Base-by-base conservation (phyloP, 805 yeast species). In the Kodamaea hsintzibuensis region DNA sequence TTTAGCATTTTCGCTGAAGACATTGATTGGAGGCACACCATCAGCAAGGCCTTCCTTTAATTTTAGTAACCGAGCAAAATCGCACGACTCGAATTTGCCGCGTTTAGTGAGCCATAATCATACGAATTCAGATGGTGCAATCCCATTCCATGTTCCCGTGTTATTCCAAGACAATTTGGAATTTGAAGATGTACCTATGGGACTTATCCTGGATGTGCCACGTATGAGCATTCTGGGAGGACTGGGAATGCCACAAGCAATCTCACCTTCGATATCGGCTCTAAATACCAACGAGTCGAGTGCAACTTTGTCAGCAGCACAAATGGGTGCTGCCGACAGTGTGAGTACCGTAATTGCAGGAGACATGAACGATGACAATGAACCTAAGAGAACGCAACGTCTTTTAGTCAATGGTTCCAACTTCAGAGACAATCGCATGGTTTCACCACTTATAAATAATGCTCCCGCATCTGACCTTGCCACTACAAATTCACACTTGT, bases 21-120 rank as follows among this genome's bases (percentile, higher is more conserved):
- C 75, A 7, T 43, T 35, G 44, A 25, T 30, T 2, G 33, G 49
- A 9, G 50, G 35, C 3, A 67, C 69, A 0, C 73, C 72, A 1
- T 55, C 56, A 1, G 55, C 69, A 6, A 61, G 73, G 25, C 79
- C 80, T 17, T 67, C 72, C 54, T 59, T 75, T 12, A 55, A 67
- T 3, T 56, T 72, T 45, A 61, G 62, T 47, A 66, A 69, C 25
- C 60, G 81, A 25, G 74, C 79, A 7, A 70, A 68, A 56, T 72
- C 77, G 5, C 77, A 76, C 58, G 78, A 74, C 46, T 72, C 79
- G n/a, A 72, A 73, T 55, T 62, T 72, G 44, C 77, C 71, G 1
- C 62, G 60, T 45, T 59, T 69, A 55, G 61, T 59, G 17, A 47
- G 53, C 13, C 56, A 54, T 38, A 42, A 39, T 14, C 45, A 53